A percentile compares a stretch with the other conserved stretches of the same genome.
phyloP scores from a whole-genome alignment of 2,329 filamentous ascomycete genomes.

The Cytospora piceicola region DNA sequence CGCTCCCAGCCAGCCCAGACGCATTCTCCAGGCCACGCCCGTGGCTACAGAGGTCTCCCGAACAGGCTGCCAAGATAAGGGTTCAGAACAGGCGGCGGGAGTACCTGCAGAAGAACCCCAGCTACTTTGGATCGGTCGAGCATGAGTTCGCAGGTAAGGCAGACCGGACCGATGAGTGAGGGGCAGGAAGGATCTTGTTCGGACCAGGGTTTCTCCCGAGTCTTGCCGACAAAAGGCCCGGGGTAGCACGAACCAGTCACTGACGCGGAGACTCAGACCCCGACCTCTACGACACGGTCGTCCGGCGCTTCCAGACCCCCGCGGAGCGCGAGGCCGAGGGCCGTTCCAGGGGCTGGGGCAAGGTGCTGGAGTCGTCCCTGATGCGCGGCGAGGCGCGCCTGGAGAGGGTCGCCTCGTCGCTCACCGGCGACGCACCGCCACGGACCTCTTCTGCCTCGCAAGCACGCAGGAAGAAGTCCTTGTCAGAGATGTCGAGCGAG shows the following conservation, averaged over 20 bases:
- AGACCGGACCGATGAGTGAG: not conserved
- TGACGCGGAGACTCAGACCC: constrained; percentile 57
- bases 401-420: constrained; percentile 50
- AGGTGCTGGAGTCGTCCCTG: constrained; percentile 77
- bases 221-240: too few relatives aligned
- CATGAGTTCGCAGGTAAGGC: constrained; percentile 58
- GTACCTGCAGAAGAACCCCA: constrained; percentile 72
- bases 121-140: constrained; percentile 66
- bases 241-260: not conserved
- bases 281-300: constrained; percentile 77
- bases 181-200: not conserved
- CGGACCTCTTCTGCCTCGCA: not conserved
- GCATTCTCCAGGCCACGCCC: constrained; percentile 47
- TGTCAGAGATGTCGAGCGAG: not conserved
- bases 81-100: constrained; percentile 77
- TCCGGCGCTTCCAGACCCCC: constrained; percentile 75
- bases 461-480: not conserved
- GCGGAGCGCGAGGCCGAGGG: constrained; percentile 76
- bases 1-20: constrained; percentile 13
- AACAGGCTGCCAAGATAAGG: constrained; percentile 52
- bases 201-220: too few relatives aligned
- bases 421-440: constrained; percentile 39
- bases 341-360: constrained; percentile 75
- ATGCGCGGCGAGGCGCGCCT: constrained; percentile 77
- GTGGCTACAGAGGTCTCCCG: constrained; percentile 48